Base-by-base conservation (phyloP, 169 alveolate genomes). In the Cryptosporidium baileyi region DNA sequence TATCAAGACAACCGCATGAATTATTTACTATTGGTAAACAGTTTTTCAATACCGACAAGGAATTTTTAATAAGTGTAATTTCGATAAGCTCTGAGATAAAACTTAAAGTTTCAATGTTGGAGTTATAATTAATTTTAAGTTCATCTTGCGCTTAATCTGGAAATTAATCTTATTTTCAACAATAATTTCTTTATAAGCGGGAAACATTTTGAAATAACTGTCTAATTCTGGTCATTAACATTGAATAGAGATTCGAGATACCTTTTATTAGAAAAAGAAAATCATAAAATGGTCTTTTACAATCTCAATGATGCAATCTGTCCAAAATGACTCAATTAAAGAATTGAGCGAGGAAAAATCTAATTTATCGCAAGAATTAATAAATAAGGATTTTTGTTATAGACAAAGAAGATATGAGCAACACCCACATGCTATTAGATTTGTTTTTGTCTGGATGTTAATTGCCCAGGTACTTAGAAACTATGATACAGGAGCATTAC, bases 391-490 rank as follows among this genome's bases (percentile, higher is more conserved):
- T 36, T 17, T n/a, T 17, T 74, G 85, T 13, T 34, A 59, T 74
- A 74, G 85, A 41, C 22, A 40, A 22, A 17, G 24, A 17, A 51
- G 85, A 51, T 74, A 54, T 51, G 36, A 34, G 22, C 24, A 74
- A 22, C 85, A 74, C 22, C 65, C 85, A 24, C 85, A 54, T 57
- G 85, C 85, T 43, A 38, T 74, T 36, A 51, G 85, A 51, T 59
- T 74, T 32, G 85, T 74, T 54, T 74, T 74, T 57, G 51, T 67
- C 11, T 74, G 85, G 85, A 52, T 74, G 67, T 59, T 74, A 6
- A 51, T 52, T 22, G 60, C 85, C n/a, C 85, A 74, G 19, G 41
- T 57, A 24, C 85, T 74, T 19, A 51, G 85, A 47, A 74, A 74
- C 67, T 74, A 54, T 34, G 85, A 74, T 11, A 54, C 85, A 3